phyloP scores from a whole-genome alignment of 2,329 filamentous ascomycete species.

The Eutypa lata region DNA sequence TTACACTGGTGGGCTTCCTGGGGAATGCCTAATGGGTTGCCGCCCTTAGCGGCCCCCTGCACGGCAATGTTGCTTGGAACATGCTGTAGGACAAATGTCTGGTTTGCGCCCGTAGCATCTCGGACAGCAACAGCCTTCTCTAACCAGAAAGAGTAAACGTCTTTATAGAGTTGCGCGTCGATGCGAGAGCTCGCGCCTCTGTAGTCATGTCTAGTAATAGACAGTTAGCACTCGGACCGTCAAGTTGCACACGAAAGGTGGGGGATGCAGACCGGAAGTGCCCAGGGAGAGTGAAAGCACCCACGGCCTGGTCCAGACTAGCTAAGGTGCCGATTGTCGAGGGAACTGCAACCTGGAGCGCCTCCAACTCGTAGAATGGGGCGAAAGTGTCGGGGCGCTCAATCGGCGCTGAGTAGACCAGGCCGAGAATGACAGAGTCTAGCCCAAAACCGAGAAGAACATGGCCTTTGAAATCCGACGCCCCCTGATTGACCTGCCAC shows the following conservation, averaged over 20 bases:
- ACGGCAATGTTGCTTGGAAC: slow-evolving; percentile 7
- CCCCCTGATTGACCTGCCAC: slow-evolving; percentile 21
- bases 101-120: slow-evolving; percentile 15
- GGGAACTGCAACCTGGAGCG: slow-evolving; percentile 1
- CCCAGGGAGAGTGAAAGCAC: neutral
- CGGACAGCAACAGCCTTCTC: slow-evolving; percentile 9
- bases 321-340: slow-evolving; percentile 7
- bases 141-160: slow-evolving; percentile 21
- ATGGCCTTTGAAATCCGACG: slow-evolving; percentile 17
- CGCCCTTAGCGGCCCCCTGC: slow-evolving; percentile 11
- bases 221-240: too few relatives aligned
- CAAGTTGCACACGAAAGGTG: too few relatives aligned
- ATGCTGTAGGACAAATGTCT: slow-evolving; percentile 16
- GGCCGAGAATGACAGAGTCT: slow-evolving; percentile 9
- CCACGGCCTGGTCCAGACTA: too few relatives aligned
- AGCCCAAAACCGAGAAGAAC: slow-evolving; percentile 14
- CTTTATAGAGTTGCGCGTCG: slow-evolving; percentile 23
- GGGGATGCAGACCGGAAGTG: too few relatives aligned
- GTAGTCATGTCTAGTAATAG: slow-evolving; percentile 21
- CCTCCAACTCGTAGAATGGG: slow-evolving; percentile 16
- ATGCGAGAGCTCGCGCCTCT: slow-evolving; percentile 12
- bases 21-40: slow-evolving; percentile 14
- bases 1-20: slow-evolving; percentile 14
- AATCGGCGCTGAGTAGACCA: slow-evolving; percentile 16
- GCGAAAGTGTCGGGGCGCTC: slow-evolving; percentile 16